These are phyloP conservation scores for Polygonum maritimum DNA, from an alignment of 148 eudicot species.

Conservation along the genomic window DNA sequence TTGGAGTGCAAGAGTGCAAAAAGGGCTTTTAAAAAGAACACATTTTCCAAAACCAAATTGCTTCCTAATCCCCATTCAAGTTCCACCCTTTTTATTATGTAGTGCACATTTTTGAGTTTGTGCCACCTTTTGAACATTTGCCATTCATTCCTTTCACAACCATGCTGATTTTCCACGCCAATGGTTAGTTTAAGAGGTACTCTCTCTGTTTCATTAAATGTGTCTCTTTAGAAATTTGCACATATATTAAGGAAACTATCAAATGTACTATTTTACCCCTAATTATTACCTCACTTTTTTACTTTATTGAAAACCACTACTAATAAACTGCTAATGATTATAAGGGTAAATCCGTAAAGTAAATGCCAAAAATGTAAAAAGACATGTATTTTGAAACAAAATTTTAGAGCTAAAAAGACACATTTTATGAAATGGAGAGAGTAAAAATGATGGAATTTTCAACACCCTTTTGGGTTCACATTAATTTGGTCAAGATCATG, in stretches of 20 bases:
- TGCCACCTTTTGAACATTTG: background rate
- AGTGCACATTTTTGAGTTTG: background rate
- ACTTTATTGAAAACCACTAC: too few species aligned
- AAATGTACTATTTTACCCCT: too few species aligned
- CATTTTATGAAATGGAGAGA: too few species aligned
- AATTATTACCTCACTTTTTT: too few species aligned
- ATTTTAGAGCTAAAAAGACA: too few species aligned
- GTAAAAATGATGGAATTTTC: background rate
- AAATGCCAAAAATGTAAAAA: too few species aligned
- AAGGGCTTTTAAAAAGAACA: background rate
- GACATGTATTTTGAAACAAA: too few species aligned
- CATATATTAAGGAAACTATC: too few species aligned
- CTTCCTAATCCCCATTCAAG: background rate
- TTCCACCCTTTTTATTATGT: background rate
- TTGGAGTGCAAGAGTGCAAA: conserved; percentile 7
- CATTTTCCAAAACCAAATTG: conserved; percentile 2
- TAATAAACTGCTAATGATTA: too few species aligned
- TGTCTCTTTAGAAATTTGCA: too few species aligned
- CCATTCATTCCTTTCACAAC: background rate
- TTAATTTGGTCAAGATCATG: background rate
- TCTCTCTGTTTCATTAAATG: too few species aligned
- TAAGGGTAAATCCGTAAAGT: too few species aligned
- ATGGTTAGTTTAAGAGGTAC: background rate
- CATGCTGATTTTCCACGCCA: background rate
- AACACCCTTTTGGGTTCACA: background rate